Conservation (phyloP, 2,329 filamentous ascomycete species). For the Xylaria sp. region DNA sequence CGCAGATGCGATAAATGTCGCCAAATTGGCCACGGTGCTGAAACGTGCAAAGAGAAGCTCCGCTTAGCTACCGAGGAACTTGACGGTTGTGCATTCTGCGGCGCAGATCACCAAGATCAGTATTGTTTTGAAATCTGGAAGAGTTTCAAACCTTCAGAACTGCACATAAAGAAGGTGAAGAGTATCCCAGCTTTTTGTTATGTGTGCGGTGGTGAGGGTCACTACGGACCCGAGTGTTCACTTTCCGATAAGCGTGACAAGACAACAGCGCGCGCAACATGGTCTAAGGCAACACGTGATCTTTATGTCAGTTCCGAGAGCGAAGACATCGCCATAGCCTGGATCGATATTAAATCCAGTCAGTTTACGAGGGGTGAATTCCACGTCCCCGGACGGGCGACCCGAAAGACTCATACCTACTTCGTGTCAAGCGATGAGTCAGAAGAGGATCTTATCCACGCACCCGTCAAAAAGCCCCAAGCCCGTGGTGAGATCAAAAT, state of each 20-base stretch:
- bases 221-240: slow-evolving; percentile 68
- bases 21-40: slow-evolving; percentile 66
- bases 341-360: slow-evolving; percentile 35
- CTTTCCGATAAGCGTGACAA: slow-evolving; percentile 41
- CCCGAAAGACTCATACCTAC: slow-evolving; percentile 44
- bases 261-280: slow-evolving; percentile 56
- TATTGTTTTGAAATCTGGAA: slow-evolving; percentile 71
- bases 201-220: slow-evolving; percentile 62
- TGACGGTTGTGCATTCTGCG: slow-evolving; percentile 70
- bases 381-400: slow-evolving; percentile 45
- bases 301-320: slow-evolving; percentile 61
- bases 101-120: slow-evolving; percentile 66
- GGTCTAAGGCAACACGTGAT: slow-evolving; percentile 61
- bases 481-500: slow-evolving; percentile 44
- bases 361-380: slow-evolving; percentile 33
- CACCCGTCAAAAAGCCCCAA: slow-evolving; percentile 40
- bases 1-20: slow-evolving; percentile 68
- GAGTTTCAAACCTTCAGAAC: slow-evolving; percentile 58
- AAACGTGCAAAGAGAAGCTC: slow-evolving; percentile 66
- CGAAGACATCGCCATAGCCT: slow-evolving; percentile 51
- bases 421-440: slow-evolving; percentile 50
- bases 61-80: slow-evolving; percentile 61
- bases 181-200: slow-evolving; percentile 65
- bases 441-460: slow-evolving; percentile 47
- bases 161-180: slow-evolving; percentile 58